These are phyloP conservation scores for Blastobotrys illinoisensis DNA, from an alignment of 1,139 yeast species.

Conservation along the genomic window DNA sequence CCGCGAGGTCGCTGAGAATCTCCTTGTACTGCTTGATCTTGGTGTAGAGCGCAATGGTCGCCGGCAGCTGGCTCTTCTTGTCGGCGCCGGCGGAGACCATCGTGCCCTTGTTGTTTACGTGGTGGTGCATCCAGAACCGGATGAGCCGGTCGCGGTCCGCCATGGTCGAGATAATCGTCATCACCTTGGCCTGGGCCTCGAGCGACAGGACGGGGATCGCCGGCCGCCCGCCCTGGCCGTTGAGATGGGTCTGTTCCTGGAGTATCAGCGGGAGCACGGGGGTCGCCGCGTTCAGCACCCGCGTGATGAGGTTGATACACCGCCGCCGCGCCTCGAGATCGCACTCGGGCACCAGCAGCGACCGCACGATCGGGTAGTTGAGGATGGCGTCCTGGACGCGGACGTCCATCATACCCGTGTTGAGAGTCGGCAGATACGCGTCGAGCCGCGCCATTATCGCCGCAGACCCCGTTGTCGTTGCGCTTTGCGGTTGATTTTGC, in stretches of 20 bases:
- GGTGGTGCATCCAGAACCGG: constrained; percentile 26
- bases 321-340: constrained; percentile 30
- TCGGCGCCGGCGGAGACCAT: constrained; percentile 4
- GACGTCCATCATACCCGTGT: constrained; percentile 30
- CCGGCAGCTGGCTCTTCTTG: constrained; percentile 8
- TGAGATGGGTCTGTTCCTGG: constrained; percentile 19
- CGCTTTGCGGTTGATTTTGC: neutral
- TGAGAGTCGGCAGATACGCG: constrained; percentile 28
- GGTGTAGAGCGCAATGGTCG: constrained; percentile 25
- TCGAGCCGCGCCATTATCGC: constrained; percentile 24
- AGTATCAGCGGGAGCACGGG: constrained; percentile 28
- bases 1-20: constrained; percentile 28
- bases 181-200: constrained; percentile 22
- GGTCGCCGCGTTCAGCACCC: constrained; percentile 28
- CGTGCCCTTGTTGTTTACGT: constrained; percentile 14
- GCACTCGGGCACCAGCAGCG: constrained; percentile 31
- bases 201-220: constrained; percentile 18
- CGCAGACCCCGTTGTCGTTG: constrained; percentile 10
- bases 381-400: constrained; percentile 30
- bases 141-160: constrained; percentile 24
- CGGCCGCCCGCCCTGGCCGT: constrained; percentile 6
- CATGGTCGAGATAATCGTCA: constrained; percentile 21
- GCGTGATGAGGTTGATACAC: constrained; percentile 24
- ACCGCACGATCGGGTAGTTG: constrained; percentile 28
- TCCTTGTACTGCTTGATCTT: constrained; percentile 25